Percentiles rank a stretch among this genome's conserved stretches.
Evolutionary conservation across 208 protist genomes (phyloP).

Genomic region (Histomonas meleagridis): DNA sequence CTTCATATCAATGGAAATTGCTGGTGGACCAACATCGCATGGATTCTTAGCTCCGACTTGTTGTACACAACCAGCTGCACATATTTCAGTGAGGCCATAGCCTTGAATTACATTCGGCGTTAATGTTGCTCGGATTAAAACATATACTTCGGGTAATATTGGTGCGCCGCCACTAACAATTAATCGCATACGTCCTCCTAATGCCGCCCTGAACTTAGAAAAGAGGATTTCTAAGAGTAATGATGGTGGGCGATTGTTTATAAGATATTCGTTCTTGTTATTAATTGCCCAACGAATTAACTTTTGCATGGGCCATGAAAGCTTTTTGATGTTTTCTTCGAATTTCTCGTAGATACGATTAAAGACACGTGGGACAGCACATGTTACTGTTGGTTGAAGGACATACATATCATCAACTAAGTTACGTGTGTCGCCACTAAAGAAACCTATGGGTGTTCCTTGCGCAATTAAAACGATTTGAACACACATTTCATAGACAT

Average conservation of each 20-base stretch:
- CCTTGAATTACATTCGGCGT: slow-evolving; percentile 40
- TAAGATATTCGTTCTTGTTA: neutral
- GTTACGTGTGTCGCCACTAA: slow-evolving; percentile 51
- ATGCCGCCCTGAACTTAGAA: neutral
- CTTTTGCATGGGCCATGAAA: neutral
- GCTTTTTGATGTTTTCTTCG: neutral
- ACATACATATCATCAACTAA: slow-evolving; percentile 56
- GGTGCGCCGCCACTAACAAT: slow-evolving; percentile 63
- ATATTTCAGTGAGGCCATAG: slow-evolving; percentile 33
- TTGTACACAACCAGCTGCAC: slow-evolving; percentile 25
- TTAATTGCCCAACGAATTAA: neutral
- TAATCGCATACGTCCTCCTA: slow-evolving; percentile 54
- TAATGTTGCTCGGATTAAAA: slow-evolving; percentile 56
- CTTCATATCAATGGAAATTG: neutral
- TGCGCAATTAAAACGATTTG: slow-evolving; percentile 38
- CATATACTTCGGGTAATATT: slow-evolving; percentile 53
- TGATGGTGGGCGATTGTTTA: neutral
- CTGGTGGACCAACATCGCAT: neutral
- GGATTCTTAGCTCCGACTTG: neutral
- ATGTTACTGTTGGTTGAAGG: slow-evolving; percentile 60
- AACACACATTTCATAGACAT: neutral
- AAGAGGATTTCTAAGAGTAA: neutral
- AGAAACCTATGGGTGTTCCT: slow-evolving; percentile 58
- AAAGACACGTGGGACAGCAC: slow-evolving; percentile 60
- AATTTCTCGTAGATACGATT: slow-evolving; percentile 52